phyloP scores from a whole-genome alignment of 1,284 basidiomycete genomes.

The Cutaneotrichosporon sp. region DNA sequence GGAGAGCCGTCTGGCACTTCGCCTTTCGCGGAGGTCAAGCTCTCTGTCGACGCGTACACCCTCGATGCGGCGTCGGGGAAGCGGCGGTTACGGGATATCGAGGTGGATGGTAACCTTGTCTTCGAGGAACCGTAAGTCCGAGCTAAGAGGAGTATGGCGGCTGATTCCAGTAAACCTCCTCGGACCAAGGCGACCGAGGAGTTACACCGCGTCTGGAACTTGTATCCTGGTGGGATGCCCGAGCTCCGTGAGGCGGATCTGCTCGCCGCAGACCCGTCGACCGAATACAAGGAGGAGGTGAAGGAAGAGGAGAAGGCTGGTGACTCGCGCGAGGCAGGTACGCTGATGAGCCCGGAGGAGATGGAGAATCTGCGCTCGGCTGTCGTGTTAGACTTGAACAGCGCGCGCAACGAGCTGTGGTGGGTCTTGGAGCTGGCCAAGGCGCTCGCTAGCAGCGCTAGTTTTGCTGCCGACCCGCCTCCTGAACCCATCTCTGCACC shows the following conservation, averaged over 20 bases:
- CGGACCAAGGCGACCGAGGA: slow-evolving; percentile 37
- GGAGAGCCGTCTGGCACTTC: neutral
- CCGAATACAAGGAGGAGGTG: slow-evolving; percentile 18
- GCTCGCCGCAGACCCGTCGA: slow-evolving; percentile 16
- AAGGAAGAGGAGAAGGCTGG: slow-evolving; percentile 11
- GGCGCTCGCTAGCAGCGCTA: slow-evolving; percentile 33
- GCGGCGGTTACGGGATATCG: slow-evolving; percentile 31
- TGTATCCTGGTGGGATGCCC: slow-evolving; percentile 44
- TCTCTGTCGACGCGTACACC: slow-evolving; percentile 38
- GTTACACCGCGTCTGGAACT: slow-evolving; percentile 45
- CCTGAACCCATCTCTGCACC: slow-evolving; percentile 24
- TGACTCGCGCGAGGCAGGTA: slow-evolving; percentile 23
- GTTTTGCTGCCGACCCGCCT: slow-evolving; percentile 37
- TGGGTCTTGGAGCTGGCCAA: slow-evolving; percentile 46
- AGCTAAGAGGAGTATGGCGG: neutral
- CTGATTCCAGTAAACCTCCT: slow-evolving; percentile 23
- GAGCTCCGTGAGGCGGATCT: slow-evolving; percentile 39
- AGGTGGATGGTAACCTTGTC: slow-evolving; percentile 33
- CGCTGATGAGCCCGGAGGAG: slow-evolving; percentile 38
- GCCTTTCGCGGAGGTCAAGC: slow-evolving; percentile 24
- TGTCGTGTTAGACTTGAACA: slow-evolving; percentile 41
- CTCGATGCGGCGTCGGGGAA: slow-evolving; percentile 33
- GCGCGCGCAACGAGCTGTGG: slow-evolving; percentile 50
- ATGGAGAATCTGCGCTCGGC: slow-evolving; percentile 44
- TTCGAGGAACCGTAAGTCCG: slow-evolving; percentile 37